Percentiles rank a stretch among this genome's conserved stretches.
Evolutionary conservation across 2,329 filamentous ascomycete genomes (phyloP).

Genomic region (Annulohypoxylon truncatum): DNA sequence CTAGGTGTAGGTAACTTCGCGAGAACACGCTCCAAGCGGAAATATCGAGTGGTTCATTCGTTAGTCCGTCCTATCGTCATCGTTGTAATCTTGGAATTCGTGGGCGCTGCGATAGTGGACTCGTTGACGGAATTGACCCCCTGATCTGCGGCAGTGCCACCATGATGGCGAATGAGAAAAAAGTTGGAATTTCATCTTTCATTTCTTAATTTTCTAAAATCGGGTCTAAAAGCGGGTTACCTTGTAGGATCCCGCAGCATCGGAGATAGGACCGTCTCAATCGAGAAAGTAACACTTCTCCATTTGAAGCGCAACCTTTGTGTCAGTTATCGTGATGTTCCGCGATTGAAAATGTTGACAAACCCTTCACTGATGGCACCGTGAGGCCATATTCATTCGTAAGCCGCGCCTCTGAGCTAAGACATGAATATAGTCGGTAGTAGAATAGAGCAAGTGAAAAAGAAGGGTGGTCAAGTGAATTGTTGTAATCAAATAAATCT

Average conservation of each 20-base stretch:
- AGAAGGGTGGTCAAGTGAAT: slow-evolving; percentile 16
- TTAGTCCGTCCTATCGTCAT: slow-evolving; percentile 9
- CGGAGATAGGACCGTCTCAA: slow-evolving; percentile 27
- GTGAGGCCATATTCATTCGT: slow-evolving; percentile 3
- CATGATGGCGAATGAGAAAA: slow-evolving; percentile 19
- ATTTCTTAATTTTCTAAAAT: slow-evolving; percentile 17
- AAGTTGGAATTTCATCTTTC: slow-evolving; percentile 16
- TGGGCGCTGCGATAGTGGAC: slow-evolving; percentile 4
- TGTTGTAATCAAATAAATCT: slow-evolving; percentile 36
- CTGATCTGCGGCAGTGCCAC: slow-evolving; percentile 28
- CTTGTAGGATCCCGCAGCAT: slow-evolving; percentile 20
- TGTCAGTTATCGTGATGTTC: slow-evolving; percentile 1
- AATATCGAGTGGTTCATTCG: slow-evolving; percentile 10
- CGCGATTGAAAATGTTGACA: slow-evolving; percentile 11
- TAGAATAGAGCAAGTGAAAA: neutral
- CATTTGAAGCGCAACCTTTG: neutral
- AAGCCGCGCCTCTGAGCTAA: slow-evolving; percentile 11
- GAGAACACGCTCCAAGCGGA: slow-evolving; percentile 7
- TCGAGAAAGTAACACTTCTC: slow-evolving; percentile 14
- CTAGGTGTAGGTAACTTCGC: too few species aligned
- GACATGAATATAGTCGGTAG: slow-evolving; percentile 30
- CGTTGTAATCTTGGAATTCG: slow-evolving; percentile 21
- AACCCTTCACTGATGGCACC: neutral
- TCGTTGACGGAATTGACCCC: slow-evolving; percentile 27
- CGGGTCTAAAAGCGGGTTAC: slow-evolving; percentile 11